These are phyloP conservation scores for Cyberlindnera veronae DNA, from an alignment of 805 yeast species.

Conservation along the genomic window DNA sequence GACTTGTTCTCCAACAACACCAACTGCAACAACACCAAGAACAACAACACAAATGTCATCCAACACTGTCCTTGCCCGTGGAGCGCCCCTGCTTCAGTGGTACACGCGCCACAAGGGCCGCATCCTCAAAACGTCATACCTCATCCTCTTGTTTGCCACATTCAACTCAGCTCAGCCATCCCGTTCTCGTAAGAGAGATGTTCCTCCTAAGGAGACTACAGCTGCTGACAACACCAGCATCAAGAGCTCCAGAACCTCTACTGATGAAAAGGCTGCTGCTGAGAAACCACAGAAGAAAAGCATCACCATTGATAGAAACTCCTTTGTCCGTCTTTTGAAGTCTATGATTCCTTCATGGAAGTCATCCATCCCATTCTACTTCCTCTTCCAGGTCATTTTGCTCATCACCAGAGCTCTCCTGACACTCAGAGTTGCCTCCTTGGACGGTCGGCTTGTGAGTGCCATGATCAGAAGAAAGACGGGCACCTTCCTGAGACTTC, in stretches of 20 bases:
- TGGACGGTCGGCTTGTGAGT: constrained; percentile 85
- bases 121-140: constrained; percentile 26
- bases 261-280: neutral
- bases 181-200: constrained; percentile 1
- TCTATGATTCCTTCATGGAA: constrained; percentile 24
- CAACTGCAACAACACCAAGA: neutral
- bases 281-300: neutral
- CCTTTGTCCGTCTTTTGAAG: constrained; percentile 14
- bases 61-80: neutral
- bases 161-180: constrained; percentile 22
- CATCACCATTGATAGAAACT: constrained; percentile 12
- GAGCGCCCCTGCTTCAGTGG: constrained; percentile 19
- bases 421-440: constrained; percentile 76
- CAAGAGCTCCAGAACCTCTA: neutral
- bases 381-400: constrained; percentile 32
- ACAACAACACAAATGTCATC: neutral
- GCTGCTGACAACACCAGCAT: neutral
- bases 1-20: neutral
- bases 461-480: constrained; percentile 71
- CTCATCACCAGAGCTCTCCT: constrained; percentile 66
- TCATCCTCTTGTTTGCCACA: constrained; percentile 24
- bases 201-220: neutral
- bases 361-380: constrained; percentile 25
- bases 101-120: constrained; percentile 26
- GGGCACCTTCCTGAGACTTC: constrained; percentile 54